phyloP scores from a whole-genome alignment of 225 moss, liverwort and hornwort species.

The Pseudisothecium myosuroides region DNA sequence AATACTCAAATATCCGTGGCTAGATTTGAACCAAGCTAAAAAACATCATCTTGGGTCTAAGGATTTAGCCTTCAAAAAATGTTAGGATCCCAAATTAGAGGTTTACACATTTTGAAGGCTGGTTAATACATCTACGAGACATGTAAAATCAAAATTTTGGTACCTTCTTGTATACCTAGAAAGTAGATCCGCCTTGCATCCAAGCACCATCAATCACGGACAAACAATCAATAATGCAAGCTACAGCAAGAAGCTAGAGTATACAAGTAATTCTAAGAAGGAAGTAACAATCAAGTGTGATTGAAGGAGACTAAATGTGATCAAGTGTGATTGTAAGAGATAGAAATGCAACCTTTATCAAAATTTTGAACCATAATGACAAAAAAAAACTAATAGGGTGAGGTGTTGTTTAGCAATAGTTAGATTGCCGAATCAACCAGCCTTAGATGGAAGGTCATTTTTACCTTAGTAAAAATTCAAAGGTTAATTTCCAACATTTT shows the following conservation, averaged over 20 bases:
- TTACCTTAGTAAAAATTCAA: neutral
- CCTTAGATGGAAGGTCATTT: fast-evolving
- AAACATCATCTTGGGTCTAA: fast-evolving
- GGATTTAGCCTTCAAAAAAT: neutral
- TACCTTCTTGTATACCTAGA: neutral
- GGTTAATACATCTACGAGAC: neutral
- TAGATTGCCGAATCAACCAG: fast-evolving
- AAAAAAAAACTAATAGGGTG: neutral
- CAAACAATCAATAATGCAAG: neutral
- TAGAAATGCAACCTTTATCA: neutral
- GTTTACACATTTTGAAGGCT: neutral
- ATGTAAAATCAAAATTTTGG: fast-evolving
- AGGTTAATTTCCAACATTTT: neutral
- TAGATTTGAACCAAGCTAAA: neutral
- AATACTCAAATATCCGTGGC: neutral
- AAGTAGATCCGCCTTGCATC: fast-evolving
- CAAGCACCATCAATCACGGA: fast-evolving
- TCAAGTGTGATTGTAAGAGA: neutral
- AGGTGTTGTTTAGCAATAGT: fast-evolving
- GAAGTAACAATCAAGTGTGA: neutral
- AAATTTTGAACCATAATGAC: fast-evolving
- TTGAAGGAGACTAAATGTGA: neutral
- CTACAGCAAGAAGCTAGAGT: fast-evolving
- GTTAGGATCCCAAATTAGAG: neutral
- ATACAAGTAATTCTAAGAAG: neutral